Percentiles rank a stretch among this genome's conserved stretches.
Conservation (phyloP, 495 filamentous ascomycete species). For the Trichoderma asperelloides region DNA sequence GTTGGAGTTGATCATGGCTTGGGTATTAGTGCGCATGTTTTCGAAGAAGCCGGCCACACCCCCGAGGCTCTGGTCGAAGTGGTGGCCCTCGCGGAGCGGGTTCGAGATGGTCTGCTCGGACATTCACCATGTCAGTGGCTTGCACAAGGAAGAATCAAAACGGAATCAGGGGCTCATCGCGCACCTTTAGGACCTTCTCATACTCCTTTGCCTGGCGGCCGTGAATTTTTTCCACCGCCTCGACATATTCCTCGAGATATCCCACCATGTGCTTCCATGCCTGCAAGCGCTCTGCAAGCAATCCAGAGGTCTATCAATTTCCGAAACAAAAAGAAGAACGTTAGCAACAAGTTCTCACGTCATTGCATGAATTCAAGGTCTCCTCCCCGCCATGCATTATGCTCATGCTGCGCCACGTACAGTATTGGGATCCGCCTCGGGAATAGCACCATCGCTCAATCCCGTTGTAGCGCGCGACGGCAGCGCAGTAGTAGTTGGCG, state of each 20-base stretch:
- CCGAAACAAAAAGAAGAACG: background rate
- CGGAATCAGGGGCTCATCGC: conserved; percentile 9
- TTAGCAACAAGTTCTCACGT: background rate
- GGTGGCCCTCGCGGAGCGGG: conserved; percentile 76
- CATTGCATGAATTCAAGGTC: background rate
- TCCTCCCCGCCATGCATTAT: background rate
- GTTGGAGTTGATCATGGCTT: conserved; percentile 80
- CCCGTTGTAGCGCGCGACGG: conserved; percentile 49
- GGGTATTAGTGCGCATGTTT: conserved; percentile 84
- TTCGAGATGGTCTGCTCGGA: conserved; percentile 62
- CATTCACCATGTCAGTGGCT: background rate
- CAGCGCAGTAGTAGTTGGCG: conserved; percentile 23
- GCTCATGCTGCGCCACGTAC: conserved; percentile 10
- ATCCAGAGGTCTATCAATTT: conserved; percentile 50
- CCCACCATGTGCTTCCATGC: conserved; percentile 93
- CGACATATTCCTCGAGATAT: conserved; percentile 84
- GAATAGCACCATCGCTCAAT: conserved; percentile 53
- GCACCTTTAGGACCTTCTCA: conserved; percentile 84
- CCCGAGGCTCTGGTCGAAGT: conserved; percentile 80
- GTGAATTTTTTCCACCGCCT: conserved; percentile 72
- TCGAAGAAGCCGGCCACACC: conserved; percentile 86
- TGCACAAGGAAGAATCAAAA: background rate
- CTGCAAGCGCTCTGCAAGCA: conserved; percentile 75
- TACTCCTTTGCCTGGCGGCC: conserved; percentile 86
- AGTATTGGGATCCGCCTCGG: conserved; percentile 62